phyloP scores from a whole-genome alignment of 2,329 filamentous ascomycete species.

The Trichophyton schoenleinii region DNA sequence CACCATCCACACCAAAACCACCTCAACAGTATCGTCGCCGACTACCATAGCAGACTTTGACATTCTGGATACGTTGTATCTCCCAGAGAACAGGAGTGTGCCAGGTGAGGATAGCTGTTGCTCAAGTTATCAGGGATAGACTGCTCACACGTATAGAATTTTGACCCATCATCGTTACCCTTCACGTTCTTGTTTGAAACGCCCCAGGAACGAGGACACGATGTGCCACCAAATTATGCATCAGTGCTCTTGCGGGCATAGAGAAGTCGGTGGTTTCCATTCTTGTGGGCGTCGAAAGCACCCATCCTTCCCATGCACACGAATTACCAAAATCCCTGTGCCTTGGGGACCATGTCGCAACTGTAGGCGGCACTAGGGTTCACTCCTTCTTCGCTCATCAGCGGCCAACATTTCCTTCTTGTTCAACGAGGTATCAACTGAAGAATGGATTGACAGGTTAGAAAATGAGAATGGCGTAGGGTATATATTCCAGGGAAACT shows the following conservation, averaged over 20 bases:
- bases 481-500: neutral
- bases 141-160: neutral
- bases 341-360: conserved; percentile 7
- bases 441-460: neutral
- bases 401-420: neutral
- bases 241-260: conserved; percentile 9
- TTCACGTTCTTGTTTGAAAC: neutral
- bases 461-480: neutral
- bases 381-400: neutral
- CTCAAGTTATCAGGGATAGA: neutral
- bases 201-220: neutral
- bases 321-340: conserved; percentile 7
- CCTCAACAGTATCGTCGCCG: no score
- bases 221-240: conserved; percentile 13
- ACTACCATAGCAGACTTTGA: neutral
- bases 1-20: neutral
- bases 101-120: neutral
- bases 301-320: neutral
- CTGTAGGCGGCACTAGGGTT: conserved; percentile 2
- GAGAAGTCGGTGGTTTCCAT: conserved; percentile 8
- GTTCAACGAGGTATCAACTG: neutral
- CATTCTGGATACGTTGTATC: neutral
- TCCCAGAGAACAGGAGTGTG: neutral
- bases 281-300: conserved; percentile 4
- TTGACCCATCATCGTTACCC: neutral